These are phyloP conservation scores for Saturnispora saitoi DNA, from an alignment of 805 yeast species.

Conservation along the genomic window DNA sequence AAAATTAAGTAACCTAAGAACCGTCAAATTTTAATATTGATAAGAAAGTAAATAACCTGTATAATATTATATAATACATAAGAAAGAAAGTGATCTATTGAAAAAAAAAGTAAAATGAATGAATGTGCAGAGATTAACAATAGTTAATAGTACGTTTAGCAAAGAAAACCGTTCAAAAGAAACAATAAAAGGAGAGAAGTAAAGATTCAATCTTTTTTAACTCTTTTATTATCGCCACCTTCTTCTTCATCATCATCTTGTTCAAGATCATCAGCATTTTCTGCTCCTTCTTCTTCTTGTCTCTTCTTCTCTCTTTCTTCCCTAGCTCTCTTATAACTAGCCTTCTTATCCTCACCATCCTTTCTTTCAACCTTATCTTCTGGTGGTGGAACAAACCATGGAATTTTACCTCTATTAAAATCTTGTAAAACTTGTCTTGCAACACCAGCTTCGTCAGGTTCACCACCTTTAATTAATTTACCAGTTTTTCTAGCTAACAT, in stretches of 20 bases:
- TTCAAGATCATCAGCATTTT: constrained; percentile 18
- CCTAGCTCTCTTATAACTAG: constrained; percentile 44
- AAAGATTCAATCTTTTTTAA: background rate
- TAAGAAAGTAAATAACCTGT: no score
- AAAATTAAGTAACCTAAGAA: no score
- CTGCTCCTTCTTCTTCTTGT: constrained; percentile 19
- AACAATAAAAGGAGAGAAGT: background rate
- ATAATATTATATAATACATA: no score
- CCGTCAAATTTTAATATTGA: no score
- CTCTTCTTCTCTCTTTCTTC: constrained; percentile 36
- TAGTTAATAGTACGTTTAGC: no score
- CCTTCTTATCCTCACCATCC: constrained; percentile 46
- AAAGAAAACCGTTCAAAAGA: no score
- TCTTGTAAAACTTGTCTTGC: constrained; percentile 86
- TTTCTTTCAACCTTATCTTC: constrained; percentile 50
- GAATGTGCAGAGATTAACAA: no score
- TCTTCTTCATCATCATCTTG: constrained; percentile 16
- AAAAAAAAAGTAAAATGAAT: no score
- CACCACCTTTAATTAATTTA: constrained; percentile 91
- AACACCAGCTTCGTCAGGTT: constrained; percentile 91
- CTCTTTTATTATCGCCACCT: background rate
- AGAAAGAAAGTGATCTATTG: no score
- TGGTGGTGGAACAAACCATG: constrained; percentile 97
- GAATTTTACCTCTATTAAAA: constrained; percentile 94
- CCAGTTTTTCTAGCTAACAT: constrained; percentile 89